Conservation (phyloP, 2,329 filamentous ascomycete genomes). For the Hypocreales sp. region DNA sequence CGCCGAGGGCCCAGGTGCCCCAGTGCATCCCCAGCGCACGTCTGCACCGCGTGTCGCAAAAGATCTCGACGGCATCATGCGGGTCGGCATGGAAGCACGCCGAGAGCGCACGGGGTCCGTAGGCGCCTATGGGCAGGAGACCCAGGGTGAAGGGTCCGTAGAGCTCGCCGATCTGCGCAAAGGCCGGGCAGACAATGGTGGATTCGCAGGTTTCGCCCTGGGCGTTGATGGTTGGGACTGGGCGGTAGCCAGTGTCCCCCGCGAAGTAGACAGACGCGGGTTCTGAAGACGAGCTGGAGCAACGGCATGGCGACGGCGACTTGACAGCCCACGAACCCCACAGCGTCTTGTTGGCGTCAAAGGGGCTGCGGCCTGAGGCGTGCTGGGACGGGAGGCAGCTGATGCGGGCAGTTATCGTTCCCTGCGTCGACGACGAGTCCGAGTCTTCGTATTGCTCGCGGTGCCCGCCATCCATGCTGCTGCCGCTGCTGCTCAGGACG, state of each 20-base stretch:
- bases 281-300: neutral
- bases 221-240: slow-evolving; percentile 45
- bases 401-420: slow-evolving; percentile 50
- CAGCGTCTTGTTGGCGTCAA: slow-evolving; percentile 55
- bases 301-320: slow-evolving; percentile 23
- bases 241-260: slow-evolving; percentile 72
- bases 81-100: slow-evolving; percentile 67
- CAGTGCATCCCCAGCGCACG: slow-evolving; percentile 73
- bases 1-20: slow-evolving; percentile 69
- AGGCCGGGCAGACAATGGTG: slow-evolving; percentile 58
- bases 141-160: slow-evolving; percentile 74
- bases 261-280: slow-evolving; percentile 48
- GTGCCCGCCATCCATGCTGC: slow-evolving; percentile 1
- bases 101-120: slow-evolving; percentile 54
- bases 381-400: slow-evolving; percentile 71
- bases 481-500: slow-evolving; percentile 23
- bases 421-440: too few relatives aligned
- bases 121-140: slow-evolving; percentile 76
- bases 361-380: slow-evolving; percentile 45
- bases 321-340: slow-evolving; percentile 70
- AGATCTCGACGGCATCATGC: slow-evolving; percentile 70
- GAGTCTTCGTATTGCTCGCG: too few relatives aligned
- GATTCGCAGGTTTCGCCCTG: slow-evolving; percentile 56
- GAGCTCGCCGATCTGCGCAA: slow-evolving; percentile 58
- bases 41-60: slow-evolving; percentile 59